phyloP scores from a whole-genome alignment of 345 rosid genomes.

The Salix dunnii region DNA sequence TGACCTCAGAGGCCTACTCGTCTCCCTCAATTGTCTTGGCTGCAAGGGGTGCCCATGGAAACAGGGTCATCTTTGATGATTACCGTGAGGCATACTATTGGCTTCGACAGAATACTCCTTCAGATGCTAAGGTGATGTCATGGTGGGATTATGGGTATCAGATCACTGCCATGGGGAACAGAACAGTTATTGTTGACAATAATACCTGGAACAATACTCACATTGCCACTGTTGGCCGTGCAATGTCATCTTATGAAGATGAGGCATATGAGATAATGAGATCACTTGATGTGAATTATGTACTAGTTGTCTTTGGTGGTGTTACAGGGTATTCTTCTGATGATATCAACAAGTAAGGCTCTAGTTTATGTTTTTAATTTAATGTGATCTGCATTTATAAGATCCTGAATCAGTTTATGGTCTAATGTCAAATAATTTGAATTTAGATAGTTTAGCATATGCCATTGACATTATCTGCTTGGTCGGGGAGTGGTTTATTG shows the following conservation, averaged over 20 bases:
- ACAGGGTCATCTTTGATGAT: conserved; percentile 90
- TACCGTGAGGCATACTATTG: conserved; percentile 99
- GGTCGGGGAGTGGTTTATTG: not conserved
- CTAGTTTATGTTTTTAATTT: not conserved
- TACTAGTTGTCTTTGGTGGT: conserved; percentile 95
- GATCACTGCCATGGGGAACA: conserved; percentile 99
- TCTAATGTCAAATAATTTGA: not conserved
- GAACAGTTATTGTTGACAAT: conserved; percentile 97
- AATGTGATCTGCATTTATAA: not conserved
- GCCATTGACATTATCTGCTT: not conserved
- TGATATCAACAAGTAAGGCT: conserved; percentile 92
- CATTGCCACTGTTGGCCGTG: conserved; percentile 99
- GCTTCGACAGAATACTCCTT: conserved; percentile 96
- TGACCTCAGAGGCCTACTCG: conserved; percentile 97
- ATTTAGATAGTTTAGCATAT: not conserved
- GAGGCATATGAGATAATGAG: conserved; percentile 95
- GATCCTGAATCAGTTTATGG: not conserved
- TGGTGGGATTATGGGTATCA: conserved; percentile 99
- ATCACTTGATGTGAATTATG: conserved; percentile 95
- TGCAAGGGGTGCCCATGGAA: conserved; percentile 98
- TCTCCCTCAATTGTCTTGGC: conserved; percentile 98
- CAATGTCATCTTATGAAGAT: conserved; percentile 96
- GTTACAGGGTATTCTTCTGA: conserved; percentile 99
- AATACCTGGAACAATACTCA: conserved; percentile 99
- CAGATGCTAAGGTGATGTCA: conserved; percentile 97